Evolutionary conservation across 2,329 filamentous ascomycete species (phyloP), one percentile per base, ranked within the genome.

Genomic region (Arthrinium phaeospermum): DNA sequence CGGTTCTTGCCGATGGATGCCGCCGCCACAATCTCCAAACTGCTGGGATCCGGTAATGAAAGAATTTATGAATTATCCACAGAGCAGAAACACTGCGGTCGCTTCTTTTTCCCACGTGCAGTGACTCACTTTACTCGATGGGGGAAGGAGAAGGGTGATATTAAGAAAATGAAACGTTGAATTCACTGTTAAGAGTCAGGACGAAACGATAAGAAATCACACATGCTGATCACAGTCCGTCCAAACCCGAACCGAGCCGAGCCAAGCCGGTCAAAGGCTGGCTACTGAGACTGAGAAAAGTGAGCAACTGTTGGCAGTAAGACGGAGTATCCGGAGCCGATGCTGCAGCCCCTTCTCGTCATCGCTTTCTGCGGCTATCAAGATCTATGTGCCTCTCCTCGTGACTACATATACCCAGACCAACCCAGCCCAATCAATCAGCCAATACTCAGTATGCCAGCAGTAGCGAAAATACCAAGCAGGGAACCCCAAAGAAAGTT

Each of bases 1-100:
- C 57, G 34, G 57, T 64, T 64, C 57, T 64, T 64, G 57, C 57
- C 57, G 57, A 64, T 64, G 57, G 34, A 24, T 64, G 57, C 57
- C 57, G 57, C 57, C 57, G 57, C n/a, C n/a, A n/a, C 46, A 61
- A 64, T 64, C 19, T 64, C 34, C 16, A 22, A 12, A 3, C 19
- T n/a, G 30, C 57, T 64, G 34, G 57, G 57, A 41, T 64, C 57
- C 22, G 30, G 57, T 41, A 6, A 8, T 41, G 16, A 34, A 34
- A 64, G 19, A 14, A n/a, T 41, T 41, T n/a, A 64, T 41, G 30
- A 49, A 49, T 49, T 49, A 49, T 49, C 46, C 46, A 49, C 46
- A 8, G 22, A 49, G 46, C 19, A n/a, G 4, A 49, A 49, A 49
- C 57, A n/a, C 34, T 41, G 57, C n/a, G 19, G 6, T 64, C 57